Conservation (phyloP, 116 monocot species). For the Phalaenopsis hybrid region DNA sequence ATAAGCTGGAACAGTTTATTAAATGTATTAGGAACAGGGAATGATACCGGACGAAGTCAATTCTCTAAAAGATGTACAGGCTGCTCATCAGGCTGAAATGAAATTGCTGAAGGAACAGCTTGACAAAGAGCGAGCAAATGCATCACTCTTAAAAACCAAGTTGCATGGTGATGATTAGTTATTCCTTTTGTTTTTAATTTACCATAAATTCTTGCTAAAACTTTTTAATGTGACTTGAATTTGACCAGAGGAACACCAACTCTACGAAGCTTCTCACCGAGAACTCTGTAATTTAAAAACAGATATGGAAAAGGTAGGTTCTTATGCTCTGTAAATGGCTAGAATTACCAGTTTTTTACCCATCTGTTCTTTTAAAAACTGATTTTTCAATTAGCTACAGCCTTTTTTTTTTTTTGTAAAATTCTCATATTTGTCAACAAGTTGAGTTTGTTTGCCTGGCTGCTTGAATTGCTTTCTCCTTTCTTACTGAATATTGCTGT, state of each 20-base stretch:
- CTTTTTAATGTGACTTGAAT: slow-evolving; percentile 2
- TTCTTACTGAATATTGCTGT: background rate
- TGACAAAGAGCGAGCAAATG: slow-evolving; percentile 44
- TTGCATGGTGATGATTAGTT: slow-evolving; percentile 38
- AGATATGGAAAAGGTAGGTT: slow-evolving; percentile 71
- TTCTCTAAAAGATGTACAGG: slow-evolving; percentile 24
- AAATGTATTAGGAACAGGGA: slow-evolving; percentile 40
- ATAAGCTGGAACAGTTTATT: background rate
- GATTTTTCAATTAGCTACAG: background rate
- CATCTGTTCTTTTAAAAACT: background rate
- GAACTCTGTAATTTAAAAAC: slow-evolving; percentile 52
- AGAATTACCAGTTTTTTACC: background rate
- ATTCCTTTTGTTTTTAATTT: background rate
- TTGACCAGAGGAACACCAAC: slow-evolving; percentile 56
- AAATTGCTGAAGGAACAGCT: slow-evolving; percentile 54
- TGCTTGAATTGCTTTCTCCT: background rate
- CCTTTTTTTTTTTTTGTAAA: background rate
- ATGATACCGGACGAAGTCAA: slow-evolving; percentile 41
- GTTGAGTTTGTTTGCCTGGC: background rate
- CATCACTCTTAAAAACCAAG: slow-evolving; percentile 34
- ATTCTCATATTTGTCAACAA: background rate
- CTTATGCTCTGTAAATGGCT: background rate
- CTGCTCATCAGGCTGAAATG: slow-evolving; percentile 53
- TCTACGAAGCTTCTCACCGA: slow-evolving; percentile 43
- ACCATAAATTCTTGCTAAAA: background rate